Evolutionary conservation across 2,329 filamentous ascomycete genomes (phyloP).

Genomic region (Thielaviopsis ethacetica): DNA sequence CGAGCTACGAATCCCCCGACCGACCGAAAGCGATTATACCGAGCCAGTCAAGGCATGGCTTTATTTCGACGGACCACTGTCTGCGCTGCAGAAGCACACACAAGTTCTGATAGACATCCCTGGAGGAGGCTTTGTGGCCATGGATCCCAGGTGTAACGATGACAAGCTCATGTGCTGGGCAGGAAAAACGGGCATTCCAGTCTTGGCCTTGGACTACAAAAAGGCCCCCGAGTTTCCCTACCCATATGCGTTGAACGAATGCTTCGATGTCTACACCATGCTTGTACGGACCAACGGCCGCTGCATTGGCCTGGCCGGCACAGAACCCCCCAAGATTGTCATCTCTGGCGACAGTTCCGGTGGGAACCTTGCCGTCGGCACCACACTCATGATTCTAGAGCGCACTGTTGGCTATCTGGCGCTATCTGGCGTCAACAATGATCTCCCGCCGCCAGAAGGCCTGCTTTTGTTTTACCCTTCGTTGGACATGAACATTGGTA

Average conservation of each 20-base stretch:
- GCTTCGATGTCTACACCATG: conserved; percentile 29
- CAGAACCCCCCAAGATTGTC: conserved; percentile 24
- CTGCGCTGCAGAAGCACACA: conserved; percentile 57
- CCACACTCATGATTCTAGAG: conserved; percentile 81
- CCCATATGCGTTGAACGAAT: conserved; percentile 32
- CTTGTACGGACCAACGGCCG: conserved; percentile 23
- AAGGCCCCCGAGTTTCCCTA: conserved; percentile 36
- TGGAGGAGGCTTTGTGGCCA: conserved; percentile 89
- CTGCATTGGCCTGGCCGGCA: conserved; percentile 29
- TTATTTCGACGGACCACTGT: conserved; percentile 80
- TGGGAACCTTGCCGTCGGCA: conserved; percentile 40
- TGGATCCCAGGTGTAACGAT: conserved; percentile 88
- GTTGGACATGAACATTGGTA: conserved; percentile 92
- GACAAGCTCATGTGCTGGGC: conserved; percentile 92
- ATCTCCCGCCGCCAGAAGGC: conserved; percentile 61
- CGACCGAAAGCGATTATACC: conserved; percentile 61
- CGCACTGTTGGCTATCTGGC: conserved; percentile 30
- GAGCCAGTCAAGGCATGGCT: conserved; percentile 78
- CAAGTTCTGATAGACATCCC: conserved; percentile 79
- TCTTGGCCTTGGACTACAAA: conserved; percentile 76
- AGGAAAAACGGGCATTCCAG: conserved; percentile 69
- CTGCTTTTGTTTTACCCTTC: conserved; percentile 78
- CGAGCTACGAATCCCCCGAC: conserved; percentile 69
- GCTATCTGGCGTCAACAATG: conserved; percentile 22
- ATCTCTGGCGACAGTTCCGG: conserved; percentile 33